These are phyloP conservation scores for Rhizopogon vinicolor DNA, from an alignment of 768 basidiomycete genomes.

Conservation along the genomic window DNA sequence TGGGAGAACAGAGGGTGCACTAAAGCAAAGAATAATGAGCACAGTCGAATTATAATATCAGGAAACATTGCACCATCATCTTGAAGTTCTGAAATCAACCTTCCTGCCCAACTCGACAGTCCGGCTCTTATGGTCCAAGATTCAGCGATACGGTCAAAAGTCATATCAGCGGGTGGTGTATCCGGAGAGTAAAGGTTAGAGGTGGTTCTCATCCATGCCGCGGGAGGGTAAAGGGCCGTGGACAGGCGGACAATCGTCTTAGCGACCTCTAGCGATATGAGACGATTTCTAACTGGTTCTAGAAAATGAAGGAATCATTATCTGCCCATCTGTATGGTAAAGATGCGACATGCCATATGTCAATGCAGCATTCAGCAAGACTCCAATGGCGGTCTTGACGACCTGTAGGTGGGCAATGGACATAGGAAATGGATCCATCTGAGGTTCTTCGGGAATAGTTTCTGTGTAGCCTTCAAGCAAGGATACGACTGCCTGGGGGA, in stretches of 20 bases:
- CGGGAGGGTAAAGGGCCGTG: constrained; percentile 67
- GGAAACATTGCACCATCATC: constrained; percentile 48
- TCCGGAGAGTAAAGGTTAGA: constrained; percentile 19
- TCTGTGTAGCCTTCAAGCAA: constrained; percentile 63
- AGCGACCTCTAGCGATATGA: constrained; percentile 67
- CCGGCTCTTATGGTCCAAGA: constrained; percentile 63
- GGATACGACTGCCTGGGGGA: constrained; percentile 62
- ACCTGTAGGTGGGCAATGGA: constrained; percentile 63
- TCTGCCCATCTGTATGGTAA: neutral
- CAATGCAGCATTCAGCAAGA: constrained; percentile 72
- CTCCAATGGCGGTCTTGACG: constrained; percentile 73
- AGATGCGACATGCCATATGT: constrained; percentile 57
- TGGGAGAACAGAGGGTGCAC: constrained; percentile 56
- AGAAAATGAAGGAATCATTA: constrained; percentile 4
- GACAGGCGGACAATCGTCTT: constrained; percentile 66
- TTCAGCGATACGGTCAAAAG: constrained; percentile 35
- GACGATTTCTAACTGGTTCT: constrained; percentile 69
- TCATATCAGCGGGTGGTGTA: constrained; percentile 8
- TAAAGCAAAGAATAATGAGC: constrained; percentile 15
- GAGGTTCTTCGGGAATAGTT: constrained; percentile 32
- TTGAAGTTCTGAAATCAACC: constrained; percentile 65
- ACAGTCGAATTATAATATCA: neutral
- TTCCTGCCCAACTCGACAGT: constrained; percentile 76
- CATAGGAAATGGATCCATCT: constrained; percentile 43
- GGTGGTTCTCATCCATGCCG: constrained; percentile 48